Conservation (phyloP, 345 rosid genomes). For the Heritiera littoralis region DNA sequence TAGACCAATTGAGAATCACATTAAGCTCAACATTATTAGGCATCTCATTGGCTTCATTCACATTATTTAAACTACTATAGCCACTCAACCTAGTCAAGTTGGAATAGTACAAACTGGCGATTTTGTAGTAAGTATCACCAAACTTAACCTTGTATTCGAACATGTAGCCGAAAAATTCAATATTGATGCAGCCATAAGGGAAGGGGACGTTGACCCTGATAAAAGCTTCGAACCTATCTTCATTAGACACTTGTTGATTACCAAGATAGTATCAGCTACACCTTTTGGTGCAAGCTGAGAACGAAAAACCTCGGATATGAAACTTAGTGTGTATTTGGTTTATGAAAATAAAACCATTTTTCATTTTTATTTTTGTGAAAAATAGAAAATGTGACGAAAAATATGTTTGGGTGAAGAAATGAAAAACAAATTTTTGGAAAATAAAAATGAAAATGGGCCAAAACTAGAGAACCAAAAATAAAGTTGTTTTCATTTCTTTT, state of each 20-base stretch:
- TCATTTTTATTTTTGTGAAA: no score
- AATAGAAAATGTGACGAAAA: no score
- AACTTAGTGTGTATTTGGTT: neutral
- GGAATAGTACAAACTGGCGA: conserved; percentile 36
- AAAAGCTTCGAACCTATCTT: conserved; percentile 26
- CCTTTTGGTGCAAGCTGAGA: conserved; percentile 21
- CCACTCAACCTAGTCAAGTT: conserved; percentile 39
- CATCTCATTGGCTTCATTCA: conserved; percentile 25
- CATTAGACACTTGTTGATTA: conserved; percentile 36
- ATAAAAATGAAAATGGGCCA: no score
- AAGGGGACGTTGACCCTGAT: conserved; percentile 52
- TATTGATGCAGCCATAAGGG: conserved; percentile 50
- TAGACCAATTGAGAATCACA: conserved; percentile 61
- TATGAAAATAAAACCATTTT: no score
- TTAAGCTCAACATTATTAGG: conserved; percentile 39
- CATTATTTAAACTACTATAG: conserved; percentile 30
- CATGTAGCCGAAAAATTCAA: conserved; percentile 41
- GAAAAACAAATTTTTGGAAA: no score
- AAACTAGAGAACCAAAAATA: no score
- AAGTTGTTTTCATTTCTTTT: no score
- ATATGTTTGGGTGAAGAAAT: no score
- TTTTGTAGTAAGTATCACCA: conserved; percentile 33
- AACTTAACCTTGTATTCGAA: conserved; percentile 31
- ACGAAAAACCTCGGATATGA: conserved; percentile 39
- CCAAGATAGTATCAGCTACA: conserved; percentile 14